These are phyloP conservation scores for Helenozyma baotianmanensis DNA, from an alignment of 805 yeast genomes.

Conservation along the genomic window DNA sequence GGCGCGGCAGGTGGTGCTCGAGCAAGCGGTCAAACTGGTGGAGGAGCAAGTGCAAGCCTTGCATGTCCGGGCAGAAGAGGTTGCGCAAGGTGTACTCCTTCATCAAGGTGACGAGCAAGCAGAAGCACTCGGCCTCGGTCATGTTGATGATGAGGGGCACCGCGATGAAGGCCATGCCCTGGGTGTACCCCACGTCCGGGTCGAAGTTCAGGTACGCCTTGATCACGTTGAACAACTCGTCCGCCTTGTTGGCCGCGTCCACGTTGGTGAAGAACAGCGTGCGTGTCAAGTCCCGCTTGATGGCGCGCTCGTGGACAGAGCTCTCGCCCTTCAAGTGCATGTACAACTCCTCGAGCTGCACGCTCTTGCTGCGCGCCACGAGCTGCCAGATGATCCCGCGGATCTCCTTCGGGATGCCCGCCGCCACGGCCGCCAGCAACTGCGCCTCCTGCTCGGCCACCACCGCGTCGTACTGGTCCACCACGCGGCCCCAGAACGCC, in stretches of 20 bases:
- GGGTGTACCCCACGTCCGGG: conserved; percentile 94
- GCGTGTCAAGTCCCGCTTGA: conserved; percentile 76
- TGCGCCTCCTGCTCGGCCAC: conserved; percentile 58
- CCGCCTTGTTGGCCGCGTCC: conserved; percentile 51
- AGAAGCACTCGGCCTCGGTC: conserved; percentile 81
- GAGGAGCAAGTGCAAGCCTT: conserved; percentile 77
- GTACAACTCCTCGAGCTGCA: conserved; percentile 57
- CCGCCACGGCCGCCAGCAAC: conserved; percentile 52
- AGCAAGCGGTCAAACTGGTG: conserved; percentile 88
- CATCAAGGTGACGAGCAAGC: conserved; percentile 78
- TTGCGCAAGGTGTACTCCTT: conserved; percentile 75
- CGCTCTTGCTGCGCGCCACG: conserved; percentile 71
- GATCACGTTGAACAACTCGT: conserved; percentile 66
- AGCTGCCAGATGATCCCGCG: conserved; percentile 93
- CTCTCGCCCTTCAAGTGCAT: conserved; percentile 43
- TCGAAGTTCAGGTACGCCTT: conserved; percentile 84
- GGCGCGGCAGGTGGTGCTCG: conserved; percentile 69
- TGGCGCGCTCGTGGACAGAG: conserved; percentile 68
- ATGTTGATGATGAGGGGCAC: conserved; percentile 81
- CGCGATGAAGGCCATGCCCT: conserved; percentile 93
- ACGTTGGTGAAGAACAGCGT: conserved; percentile 72
- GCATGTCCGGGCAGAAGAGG: conserved; percentile 84
- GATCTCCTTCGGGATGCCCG: conserved; percentile 80
- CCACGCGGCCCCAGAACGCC: conserved; percentile 85
- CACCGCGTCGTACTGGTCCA: conserved; percentile 67